phyloP scores from a whole-genome alignment of 306 rosid genomes.

The Vicia sativa region DNA sequence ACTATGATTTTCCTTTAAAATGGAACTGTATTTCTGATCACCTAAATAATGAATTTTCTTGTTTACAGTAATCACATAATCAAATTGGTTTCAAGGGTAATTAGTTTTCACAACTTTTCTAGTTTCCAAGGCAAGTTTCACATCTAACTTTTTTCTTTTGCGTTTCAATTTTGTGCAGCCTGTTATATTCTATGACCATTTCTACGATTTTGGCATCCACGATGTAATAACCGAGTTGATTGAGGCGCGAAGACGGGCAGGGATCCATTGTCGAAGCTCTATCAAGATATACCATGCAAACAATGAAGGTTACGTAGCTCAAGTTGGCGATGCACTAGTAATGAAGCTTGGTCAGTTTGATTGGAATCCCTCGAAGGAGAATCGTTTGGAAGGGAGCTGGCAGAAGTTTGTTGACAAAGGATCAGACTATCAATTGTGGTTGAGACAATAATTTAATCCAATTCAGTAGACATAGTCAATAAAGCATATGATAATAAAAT shows the following conservation, averaged over 20 bases:
- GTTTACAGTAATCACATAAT: too few species aligned
- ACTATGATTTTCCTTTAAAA: too few species aligned
- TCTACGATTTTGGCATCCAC: slow-evolving; percentile 70
- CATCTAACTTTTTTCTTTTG: not conserved
- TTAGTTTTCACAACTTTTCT: too few species aligned
- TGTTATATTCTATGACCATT: slow-evolving; percentile 69
- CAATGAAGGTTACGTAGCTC: slow-evolving; percentile 79
- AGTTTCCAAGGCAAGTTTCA: too few species aligned
- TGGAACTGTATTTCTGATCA: too few species aligned
- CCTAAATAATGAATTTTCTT: too few species aligned
- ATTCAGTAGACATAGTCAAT: not conserved
- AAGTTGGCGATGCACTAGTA: slow-evolving; percentile 65
- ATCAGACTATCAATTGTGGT: slow-evolving; percentile 69
- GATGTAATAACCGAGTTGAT: slow-evolving; percentile 63
- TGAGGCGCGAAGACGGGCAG: slow-evolving; percentile 67
- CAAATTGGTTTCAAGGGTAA: too few species aligned
- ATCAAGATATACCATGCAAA: slow-evolving; percentile 72
- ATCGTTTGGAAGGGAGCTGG: slow-evolving; percentile 76
- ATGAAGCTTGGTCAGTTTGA: slow-evolving; percentile 76
- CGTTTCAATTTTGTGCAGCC: slow-evolving; percentile 54
- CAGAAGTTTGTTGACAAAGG: slow-evolving; percentile 76
- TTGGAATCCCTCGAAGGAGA: slow-evolving; percentile 82
- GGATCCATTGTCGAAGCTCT: slow-evolving; percentile 73
- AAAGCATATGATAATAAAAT: not conserved
- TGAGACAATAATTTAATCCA: slow-evolving; percentile 53